Base-by-base conservation (phyloP, 1,139 yeast genomes). In the Geotrichum aggregatum region DNA sequence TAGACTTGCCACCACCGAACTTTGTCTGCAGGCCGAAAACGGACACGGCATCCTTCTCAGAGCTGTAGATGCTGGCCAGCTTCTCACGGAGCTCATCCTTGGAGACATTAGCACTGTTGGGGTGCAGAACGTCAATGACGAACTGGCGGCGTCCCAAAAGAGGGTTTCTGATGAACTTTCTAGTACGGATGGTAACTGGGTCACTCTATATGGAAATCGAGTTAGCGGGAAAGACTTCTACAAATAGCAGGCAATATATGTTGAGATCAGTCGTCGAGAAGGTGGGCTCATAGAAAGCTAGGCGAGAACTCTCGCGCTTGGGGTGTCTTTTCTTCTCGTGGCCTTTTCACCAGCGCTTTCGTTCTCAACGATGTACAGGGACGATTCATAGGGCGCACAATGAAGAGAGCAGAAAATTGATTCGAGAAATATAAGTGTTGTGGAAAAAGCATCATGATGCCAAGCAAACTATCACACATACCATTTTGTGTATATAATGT, bases 131-230 rank as follows among this genome's bases (percentile, higher is more conserved):
- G 80, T 94, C 99, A 74, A 94, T 83, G 79, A 94, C 98, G 77
- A 94, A 92, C 82, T 94, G 99, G 82, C 96, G 91, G 85, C 99
- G 92, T 74, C 91, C 91, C 79, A 94, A 87, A 76, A 94, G 87
- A 76, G 98, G 97, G 95, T 94, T 94, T 79, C 97, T 80, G 79
- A 92, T 87, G 82, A 92, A 97, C 88, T 92, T 92, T 86, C 98
- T 88, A 76, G 98, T 91, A 84, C 98, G 92, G 82, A 92, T 87
- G 75, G 98, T 92, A 80, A 92, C 94, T 76, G 98, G 91, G 95
- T 92, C 98, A 86, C 88, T 82, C 91, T 83, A 59, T 43, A 34
- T 6, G 5, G 28, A 33, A 42, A 14, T n/a, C 26, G 16, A 18
- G 50, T 47, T 47, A 47, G 50, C 28, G 8, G 28, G n/a, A n/a